These are phyloP conservation scores for Erysimum pusillum DNA, from an alignment of 441 rosid genomes.

Conservation along the genomic window DNA sequence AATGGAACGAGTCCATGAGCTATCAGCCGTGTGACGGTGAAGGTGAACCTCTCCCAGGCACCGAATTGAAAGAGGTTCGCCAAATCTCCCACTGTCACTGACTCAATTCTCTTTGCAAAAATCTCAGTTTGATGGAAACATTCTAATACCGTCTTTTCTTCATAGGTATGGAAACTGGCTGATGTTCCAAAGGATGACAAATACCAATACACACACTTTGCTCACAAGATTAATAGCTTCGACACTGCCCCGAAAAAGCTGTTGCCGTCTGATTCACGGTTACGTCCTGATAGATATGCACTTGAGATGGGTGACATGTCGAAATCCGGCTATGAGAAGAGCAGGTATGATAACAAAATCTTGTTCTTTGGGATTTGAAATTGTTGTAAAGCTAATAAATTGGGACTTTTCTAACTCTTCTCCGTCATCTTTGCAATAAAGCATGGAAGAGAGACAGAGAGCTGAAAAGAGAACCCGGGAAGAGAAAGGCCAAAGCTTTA, in stretches of 20 bases:
- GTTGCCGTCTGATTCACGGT: slow-evolving; percentile 88
- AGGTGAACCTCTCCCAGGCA: slow-evolving; percentile 95
- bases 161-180: slow-evolving; percentile 88
- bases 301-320: slow-evolving; percentile 90
- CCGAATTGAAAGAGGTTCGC: slow-evolving; percentile 81
- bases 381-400: slow-evolving; percentile 4
- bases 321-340: slow-evolving; percentile 84
- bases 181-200: slow-evolving; percentile 86
- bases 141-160: slow-evolving; percentile 21
- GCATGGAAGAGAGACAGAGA: slow-evolving; percentile 97
- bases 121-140: slow-evolving; percentile 12
- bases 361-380: background rate
- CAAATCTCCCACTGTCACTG: background rate
- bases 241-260: slow-evolving; percentile 91
- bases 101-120: slow-evolving; percentile 9
- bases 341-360: slow-evolving; percentile 69
- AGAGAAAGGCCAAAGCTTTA: slow-evolving; percentile 69
- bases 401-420: background rate
- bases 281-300: slow-evolving; percentile 95
- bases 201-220: slow-evolving; percentile 86
- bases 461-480: slow-evolving; percentile 88
- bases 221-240: slow-evolving; percentile 92
- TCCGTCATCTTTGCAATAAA: slow-evolving; percentile 37
- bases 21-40: slow-evolving; percentile 94
- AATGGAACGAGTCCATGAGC: slow-evolving; percentile 91